Conservation (phyloP, 352 stramenopile genomes). For the Globisporangium orthogonon region DNA sequence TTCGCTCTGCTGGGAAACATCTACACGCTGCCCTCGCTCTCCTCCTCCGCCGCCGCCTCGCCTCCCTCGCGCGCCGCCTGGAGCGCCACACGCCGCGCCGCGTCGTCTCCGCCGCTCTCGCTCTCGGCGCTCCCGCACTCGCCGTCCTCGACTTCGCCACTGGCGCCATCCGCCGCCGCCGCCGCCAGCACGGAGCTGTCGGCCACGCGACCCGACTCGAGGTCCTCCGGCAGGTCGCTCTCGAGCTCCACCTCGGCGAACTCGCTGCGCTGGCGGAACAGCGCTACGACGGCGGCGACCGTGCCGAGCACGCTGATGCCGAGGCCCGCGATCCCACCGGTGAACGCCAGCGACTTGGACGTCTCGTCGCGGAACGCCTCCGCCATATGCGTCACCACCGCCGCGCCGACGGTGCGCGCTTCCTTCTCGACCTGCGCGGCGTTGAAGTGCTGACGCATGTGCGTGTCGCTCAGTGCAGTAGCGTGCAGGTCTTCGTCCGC, state of each 20-base stretch:
- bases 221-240: constrained; percentile 11
- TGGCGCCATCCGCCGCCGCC: constrained; percentile 1
- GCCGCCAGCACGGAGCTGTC: neutral
- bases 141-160: neutral
- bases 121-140: neutral
- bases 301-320: constrained; percentile 13
- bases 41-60: too few relatives aligned
- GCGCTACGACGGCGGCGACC: constrained; percentile 14
- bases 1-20: too few relatives aligned
- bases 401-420: constrained; percentile 4
- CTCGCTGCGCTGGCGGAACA: constrained; percentile 11
- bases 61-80: too few relatives aligned
- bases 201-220: constrained; percentile 10
- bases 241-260: constrained; percentile 5
- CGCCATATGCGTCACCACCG: constrained; percentile 12
- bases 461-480: neutral
- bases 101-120: too few relatives aligned
- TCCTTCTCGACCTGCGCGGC: constrained; percentile 1
- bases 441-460: constrained; percentile 9
- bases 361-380: constrained; percentile 13
- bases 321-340: constrained; percentile 9
- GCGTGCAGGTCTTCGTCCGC: neutral
- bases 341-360: constrained; percentile 9
- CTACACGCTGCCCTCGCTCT: too few relatives aligned
- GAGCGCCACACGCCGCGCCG: too few relatives aligned